Conservation (phyloP, 257 asterid genomes). For the Ophiorrhiza pumila region DNA sequence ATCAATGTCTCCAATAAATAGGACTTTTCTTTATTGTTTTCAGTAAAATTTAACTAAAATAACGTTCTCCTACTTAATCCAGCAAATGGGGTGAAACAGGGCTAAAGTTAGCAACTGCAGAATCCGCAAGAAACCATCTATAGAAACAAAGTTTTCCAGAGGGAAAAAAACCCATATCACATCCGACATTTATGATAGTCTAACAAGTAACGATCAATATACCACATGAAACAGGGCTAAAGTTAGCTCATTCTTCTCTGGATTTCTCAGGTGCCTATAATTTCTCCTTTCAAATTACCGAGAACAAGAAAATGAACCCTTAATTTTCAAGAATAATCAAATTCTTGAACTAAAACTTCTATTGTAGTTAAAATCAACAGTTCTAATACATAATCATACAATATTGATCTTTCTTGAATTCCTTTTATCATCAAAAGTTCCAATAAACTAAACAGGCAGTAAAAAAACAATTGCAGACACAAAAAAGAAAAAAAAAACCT, state of each 20-base stretch:
- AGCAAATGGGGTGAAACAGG: neutral
- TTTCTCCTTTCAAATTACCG: neutral
- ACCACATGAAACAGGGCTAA: neutral
- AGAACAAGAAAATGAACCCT: neutral
- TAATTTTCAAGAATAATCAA: neutral
- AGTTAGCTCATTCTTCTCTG: neutral
- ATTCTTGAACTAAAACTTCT: neutral
- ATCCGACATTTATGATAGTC: neutral
- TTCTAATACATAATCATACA: neutral
- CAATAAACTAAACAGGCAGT: neutral
- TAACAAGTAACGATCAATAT: neutral
- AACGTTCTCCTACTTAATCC: neutral
- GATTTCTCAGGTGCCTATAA: too few species aligned
- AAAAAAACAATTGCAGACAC: slow-evolving; percentile 1
- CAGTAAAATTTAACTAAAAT: neutral
- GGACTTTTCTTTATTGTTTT: neutral
- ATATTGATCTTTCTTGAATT: neutral
- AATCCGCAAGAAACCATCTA: neutral
- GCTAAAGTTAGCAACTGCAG: neutral
- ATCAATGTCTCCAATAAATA: neutral
- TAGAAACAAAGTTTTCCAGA: neutral
- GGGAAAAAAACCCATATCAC: neutral
- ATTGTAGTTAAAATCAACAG: neutral
- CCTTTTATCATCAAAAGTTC: neutral
- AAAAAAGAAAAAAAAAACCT: slow-evolving; percentile 37